Evolutionary conservation across 352 stramenopile species (phyloP), one percentile per base, ranked within the genome.

Genomic region (Thalassiosira hispida): DNA sequence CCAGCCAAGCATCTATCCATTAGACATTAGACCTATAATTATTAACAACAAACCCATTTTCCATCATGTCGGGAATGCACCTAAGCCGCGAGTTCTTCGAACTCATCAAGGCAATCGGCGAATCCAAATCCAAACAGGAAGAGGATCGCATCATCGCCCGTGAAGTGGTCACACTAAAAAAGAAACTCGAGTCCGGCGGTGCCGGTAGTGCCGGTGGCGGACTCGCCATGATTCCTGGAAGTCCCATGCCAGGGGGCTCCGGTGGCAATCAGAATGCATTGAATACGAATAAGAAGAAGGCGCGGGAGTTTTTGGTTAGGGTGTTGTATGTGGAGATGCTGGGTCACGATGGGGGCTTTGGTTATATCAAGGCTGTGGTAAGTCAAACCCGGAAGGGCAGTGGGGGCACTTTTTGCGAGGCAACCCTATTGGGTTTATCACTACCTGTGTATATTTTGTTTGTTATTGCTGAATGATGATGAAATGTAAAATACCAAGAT

Each of bases 321-420:
- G 90, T 99, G 61, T 96, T 99, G 85, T 99, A 99, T 92, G 97
- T 99, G 62, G 98, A 99, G 88, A 99, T 99, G 98, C 93, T 99
- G 51, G 98, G 98, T 64, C 98, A 99, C 85, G 98, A 99, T 86
- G 97, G 96, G n/a, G 97, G 92, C 46, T 99, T 99, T 82, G 98
- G 97, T 49, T 99, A 99, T 89, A 99, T 95, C 66, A 94, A 94
- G 66, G 91, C 89, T 14, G 88, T 95, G 59, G 77, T 85, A 52
- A 85, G 77, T 80, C 25, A 40, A 42, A n/a, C n/a, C n/a, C n/a
- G n/a, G n/a, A n/a, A n/a, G n/a, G n/a, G n/a, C n/a, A 42, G 33
- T 42, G 11, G 33, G 11, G 33, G 11, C 33, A 42, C 33, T 42
- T 11, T 33, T 22, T 18, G 23, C 16, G 38, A 40, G 20, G 38